phyloP scores from a whole-genome alignment of 768 basidiomycete genomes.

The Candolleomyces eurysporus region DNA sequence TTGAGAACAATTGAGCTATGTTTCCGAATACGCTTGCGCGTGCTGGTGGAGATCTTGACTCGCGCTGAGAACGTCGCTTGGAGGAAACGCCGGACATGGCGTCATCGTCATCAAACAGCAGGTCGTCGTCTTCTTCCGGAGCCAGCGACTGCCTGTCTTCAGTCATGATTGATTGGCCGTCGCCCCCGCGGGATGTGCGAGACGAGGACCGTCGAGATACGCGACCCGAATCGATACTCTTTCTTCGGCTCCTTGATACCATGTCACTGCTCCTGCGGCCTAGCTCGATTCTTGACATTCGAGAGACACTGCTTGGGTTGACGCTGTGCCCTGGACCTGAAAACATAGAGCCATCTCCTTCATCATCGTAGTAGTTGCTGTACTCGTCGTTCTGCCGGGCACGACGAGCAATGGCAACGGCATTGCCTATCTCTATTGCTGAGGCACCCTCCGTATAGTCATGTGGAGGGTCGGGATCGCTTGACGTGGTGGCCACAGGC shows the following conservation, averaged over 20 bases:
- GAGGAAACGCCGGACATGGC: constrained; percentile 15
- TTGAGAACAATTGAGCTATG: constrained; percentile 65
- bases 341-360: constrained; percentile 69
- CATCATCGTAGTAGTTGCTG: constrained; percentile 53
- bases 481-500: constrained; percentile 34
- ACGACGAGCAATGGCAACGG: constrained; percentile 46
- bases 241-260: constrained; percentile 47
- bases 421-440: constrained; percentile 66
- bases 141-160: constrained; percentile 25
- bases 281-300: constrained; percentile 66
- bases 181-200: constrained; percentile 32
- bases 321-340: constrained; percentile 70
- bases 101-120: constrained; percentile 23
- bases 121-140: constrained; percentile 25
- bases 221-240: constrained; percentile 45
- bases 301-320: constrained; percentile 77
- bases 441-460: constrained; percentile 92
- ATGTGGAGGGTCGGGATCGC: constrained; percentile 19
- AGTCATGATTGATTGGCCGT: constrained; percentile 46
- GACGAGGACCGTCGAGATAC: constrained; percentile 16
- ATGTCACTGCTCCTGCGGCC: constrained; percentile 57
- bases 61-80: constrained; percentile 28
- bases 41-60: constrained; percentile 34
- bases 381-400: constrained; percentile 70
- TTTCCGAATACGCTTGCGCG: constrained; percentile 59